Evolutionary conservation across 2,329 filamentous ascomycete genomes (phyloP).

Genomic region (Emergomyces pasteurianus): DNA sequence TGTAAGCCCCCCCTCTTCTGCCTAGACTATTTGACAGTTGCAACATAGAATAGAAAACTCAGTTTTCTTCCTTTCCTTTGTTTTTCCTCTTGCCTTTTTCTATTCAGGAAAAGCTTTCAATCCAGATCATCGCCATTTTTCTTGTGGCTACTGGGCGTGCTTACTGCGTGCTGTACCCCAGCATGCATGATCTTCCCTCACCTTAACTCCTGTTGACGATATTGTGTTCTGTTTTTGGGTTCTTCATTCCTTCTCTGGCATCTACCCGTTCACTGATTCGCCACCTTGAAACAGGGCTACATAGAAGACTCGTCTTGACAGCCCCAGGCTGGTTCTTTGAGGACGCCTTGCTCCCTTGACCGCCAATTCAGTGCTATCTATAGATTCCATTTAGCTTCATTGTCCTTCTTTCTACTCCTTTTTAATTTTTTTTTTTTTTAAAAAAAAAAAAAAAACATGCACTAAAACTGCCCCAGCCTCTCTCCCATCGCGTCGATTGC

Average conservation of each 20-base stretch:
- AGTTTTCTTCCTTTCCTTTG: background rate
- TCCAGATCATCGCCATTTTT: background rate
- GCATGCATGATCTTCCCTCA: background rate
- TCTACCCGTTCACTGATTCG: background rate
- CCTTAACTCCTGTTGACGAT: background rate
- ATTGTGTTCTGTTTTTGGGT: background rate
- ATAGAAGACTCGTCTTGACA: background rate
- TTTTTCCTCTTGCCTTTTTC: background rate
- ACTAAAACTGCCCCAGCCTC: background rate
- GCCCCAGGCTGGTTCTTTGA: background rate
- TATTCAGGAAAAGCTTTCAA: background rate
- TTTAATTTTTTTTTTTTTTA: background rate
- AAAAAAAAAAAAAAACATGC: background rate
- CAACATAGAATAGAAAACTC: background rate
- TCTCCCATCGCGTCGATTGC: background rate
- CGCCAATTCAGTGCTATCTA: background rate
- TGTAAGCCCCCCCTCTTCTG: background rate
- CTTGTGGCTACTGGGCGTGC: background rate
- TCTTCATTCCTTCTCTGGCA: background rate
- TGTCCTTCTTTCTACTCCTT: background rate
- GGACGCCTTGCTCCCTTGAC: background rate
- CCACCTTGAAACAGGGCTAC: background rate
- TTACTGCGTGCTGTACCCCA: background rate
- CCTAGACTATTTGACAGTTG: background rate
- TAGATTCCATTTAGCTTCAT: background rate